phyloP scores from a whole-genome alignment of 1,139 yeast species.

The Geotrichum histeridarum region DNA sequence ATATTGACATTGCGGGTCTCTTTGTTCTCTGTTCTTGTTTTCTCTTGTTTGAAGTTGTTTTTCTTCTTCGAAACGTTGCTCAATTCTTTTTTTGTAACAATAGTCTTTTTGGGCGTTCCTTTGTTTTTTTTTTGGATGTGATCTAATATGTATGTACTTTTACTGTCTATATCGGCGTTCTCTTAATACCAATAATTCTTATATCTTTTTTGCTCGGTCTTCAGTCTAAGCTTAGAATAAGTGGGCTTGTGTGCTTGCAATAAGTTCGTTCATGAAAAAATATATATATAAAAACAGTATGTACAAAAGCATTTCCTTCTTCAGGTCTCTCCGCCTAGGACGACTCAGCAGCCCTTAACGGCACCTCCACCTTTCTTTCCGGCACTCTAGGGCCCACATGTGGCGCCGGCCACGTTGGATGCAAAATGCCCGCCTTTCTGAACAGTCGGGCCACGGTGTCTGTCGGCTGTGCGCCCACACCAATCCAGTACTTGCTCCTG shows the following conservation, averaged over 20 bases:
- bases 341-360: neutral
- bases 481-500: slow-evolving; percentile 95
- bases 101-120: no score
- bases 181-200: neutral
- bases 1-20: neutral
- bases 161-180: no score
- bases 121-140: no score
- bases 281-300: neutral
- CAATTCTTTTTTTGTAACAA: no score
- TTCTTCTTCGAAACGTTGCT: neutral
- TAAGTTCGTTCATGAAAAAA: neutral
- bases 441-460: slow-evolving; percentile 73
- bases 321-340: no score
- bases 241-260: no score
- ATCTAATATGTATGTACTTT: no score
- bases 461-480: slow-evolving; percentile 97
- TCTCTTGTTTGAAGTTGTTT: neutral
- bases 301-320: neutral
- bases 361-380: slow-evolving; percentile 15
- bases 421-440: slow-evolving; percentile 56
- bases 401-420: slow-evolving; percentile 62
- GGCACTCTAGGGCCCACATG: slow-evolving; percentile 19
- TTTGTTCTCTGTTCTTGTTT: neutral
- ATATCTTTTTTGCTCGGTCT: neutral
- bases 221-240: no score